phyloP scores from a whole-genome alignment of 805 yeast species.

The Starmerella floricola region DNA sequence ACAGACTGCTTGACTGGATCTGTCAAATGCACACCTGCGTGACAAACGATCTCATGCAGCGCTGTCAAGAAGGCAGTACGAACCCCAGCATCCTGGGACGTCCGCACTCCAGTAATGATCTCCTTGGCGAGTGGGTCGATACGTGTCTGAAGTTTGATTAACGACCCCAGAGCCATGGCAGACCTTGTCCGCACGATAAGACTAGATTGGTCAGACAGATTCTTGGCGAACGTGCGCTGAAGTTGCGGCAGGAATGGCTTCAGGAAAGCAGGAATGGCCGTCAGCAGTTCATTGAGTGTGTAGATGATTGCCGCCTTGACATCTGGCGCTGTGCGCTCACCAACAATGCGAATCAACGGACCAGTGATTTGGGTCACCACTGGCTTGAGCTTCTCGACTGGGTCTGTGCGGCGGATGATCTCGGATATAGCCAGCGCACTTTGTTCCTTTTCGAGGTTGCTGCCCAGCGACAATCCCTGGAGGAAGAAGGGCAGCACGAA shows the following conservation, averaged over 20 bases:
- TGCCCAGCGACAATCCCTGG: slow-evolving; percentile 93
- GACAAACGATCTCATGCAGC: slow-evolving; percentile 63
- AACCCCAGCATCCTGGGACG: slow-evolving; percentile 57
- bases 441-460: slow-evolving; percentile 64
- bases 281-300: slow-evolving; percentile 67
- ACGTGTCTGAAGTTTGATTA: slow-evolving; percentile 81
- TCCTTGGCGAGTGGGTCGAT: slow-evolving; percentile 87
- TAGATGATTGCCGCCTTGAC: slow-evolving; percentile 87
- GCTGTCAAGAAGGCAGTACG: slow-evolving; percentile 71
- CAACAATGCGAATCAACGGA: slow-evolving; percentile 93
- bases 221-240: slow-evolving; percentile 91
- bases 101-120: slow-evolving; percentile 57
- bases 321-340: slow-evolving; percentile 84
- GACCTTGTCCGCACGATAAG: slow-evolving; percentile 71
- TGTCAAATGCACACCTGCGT: slow-evolving; percentile 67
- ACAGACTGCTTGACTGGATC: slow-evolving; percentile 59
- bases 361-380: slow-evolving; percentile 91
- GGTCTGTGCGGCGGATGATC: slow-evolving; percentile 72
- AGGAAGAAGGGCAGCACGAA: slow-evolving; percentile 82
- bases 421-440: slow-evolving; percentile 86
- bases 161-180: slow-evolving; percentile 76
- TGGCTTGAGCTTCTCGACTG: slow-evolving; percentile 59
- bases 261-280: slow-evolving; percentile 77
- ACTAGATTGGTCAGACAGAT: slow-evolving; percentile 64
- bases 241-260: slow-evolving; percentile 95